Percentiles rank a stretch among this genome's conserved stretches.
phyloP scores from a whole-genome alignment of 768 basidiomycete species.

The Phlegmacium glaucopus region DNA sequence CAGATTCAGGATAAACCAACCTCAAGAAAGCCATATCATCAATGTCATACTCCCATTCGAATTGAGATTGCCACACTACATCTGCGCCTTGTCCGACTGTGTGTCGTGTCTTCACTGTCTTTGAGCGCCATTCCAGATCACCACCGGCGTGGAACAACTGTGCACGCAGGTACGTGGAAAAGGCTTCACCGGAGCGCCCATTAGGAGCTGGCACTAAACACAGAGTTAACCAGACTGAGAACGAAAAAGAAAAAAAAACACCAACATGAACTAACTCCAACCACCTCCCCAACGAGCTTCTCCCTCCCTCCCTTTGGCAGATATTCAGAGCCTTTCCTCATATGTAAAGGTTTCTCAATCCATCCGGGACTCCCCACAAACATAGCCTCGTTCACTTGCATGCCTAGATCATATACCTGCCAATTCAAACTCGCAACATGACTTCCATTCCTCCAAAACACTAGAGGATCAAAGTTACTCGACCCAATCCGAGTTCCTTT shows the following conservation, averaged over 20 bases:
- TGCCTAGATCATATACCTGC: conserved; percentile 56
- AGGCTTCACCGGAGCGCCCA: conserved; percentile 33
- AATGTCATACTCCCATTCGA: conserved; percentile 47
- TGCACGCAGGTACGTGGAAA: conserved; percentile 40
- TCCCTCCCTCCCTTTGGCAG: conserved; percentile 15
- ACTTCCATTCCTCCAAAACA: conserved; percentile 54
- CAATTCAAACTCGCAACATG: conserved; percentile 60
- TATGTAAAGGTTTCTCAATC: conserved; percentile 45
- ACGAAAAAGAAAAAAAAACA: conserved; percentile 5
- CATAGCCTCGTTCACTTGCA: conserved; percentile 63
- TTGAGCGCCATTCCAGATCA: conserved; percentile 42
- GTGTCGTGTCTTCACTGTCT: conserved; percentile 33
- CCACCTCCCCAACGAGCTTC: conserved; percentile 22
- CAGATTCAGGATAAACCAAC: conserved; percentile 24
- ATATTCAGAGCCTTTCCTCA: conserved; percentile 21
- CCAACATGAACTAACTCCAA: conserved; percentile 45
- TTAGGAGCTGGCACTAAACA: conserved; percentile 45
- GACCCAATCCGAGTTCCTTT: conserved; percentile 54
- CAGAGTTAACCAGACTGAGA: neutral
- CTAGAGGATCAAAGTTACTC: conserved; percentile 48
- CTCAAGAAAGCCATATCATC: conserved; percentile 54
- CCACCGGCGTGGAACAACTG: conserved; percentile 39
- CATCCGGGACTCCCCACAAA: conserved; percentile 55
- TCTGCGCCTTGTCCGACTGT: conserved; percentile 31
- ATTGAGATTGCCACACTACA: conserved; percentile 38